These are phyloP conservation scores for Heliamphora pulchella DNA, from an alignment of 179 eudicot species.

Conservation along the genomic window DNA sequence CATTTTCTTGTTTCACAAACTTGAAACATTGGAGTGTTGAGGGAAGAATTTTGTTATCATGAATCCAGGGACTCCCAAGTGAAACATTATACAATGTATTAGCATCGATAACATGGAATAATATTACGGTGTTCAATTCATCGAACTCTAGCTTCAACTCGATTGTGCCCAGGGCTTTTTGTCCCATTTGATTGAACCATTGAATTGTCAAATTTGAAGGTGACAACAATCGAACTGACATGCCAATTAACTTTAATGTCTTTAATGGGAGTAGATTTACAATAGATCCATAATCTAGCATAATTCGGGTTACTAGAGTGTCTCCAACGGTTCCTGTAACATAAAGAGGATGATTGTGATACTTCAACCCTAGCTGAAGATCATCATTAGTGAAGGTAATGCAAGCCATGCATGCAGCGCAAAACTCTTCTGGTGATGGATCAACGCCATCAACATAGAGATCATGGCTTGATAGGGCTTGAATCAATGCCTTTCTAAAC, in stretches of 20 bases:
- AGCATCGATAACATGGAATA: conserved; percentile 1
- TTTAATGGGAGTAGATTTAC: background rate
- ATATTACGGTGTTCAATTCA: background rate
- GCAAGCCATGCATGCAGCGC: background rate
- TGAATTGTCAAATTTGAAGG: background rate
- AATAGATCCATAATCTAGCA: background rate
- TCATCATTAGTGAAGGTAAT: background rate
- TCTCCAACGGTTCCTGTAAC: background rate
- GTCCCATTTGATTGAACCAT: background rate
- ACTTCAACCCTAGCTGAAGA: background rate
- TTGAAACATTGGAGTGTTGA: conserved; percentile 3
- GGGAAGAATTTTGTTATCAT: background rate
- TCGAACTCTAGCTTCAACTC: background rate
- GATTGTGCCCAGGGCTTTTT: background rate
- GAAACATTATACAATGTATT: background rate
- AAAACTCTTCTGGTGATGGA: background rate
- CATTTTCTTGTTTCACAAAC: background rate
- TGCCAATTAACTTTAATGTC: background rate
- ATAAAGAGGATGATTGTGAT: background rate
- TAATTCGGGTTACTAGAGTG: background rate
- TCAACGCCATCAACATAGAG: background rate
- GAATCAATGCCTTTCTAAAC: background rate
- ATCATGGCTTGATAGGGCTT: background rate
- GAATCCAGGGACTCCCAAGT: background rate
- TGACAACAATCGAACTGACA: background rate